Base-by-base conservation (phyloP, 768 basidiomycete species). In the Porpolomopsis calyptriformis region DNA sequence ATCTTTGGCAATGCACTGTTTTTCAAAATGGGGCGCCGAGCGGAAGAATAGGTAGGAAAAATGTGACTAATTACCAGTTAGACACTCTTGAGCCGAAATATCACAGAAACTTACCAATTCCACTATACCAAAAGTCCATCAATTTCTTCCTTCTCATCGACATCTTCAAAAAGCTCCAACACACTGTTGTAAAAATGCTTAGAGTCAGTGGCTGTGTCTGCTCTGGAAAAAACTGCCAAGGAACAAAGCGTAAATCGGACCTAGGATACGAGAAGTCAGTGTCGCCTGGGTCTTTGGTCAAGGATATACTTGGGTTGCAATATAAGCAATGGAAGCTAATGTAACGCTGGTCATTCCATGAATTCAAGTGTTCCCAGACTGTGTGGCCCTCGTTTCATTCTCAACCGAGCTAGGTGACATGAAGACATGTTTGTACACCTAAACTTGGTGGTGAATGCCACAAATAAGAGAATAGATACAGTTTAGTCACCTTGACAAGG, bases 201-300 rank as follows among this genome's bases (percentile, higher is more conserved):
- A 11, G 53, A 57, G 26, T 59, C 54, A 0, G 57, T 56, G 1
- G 48, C 38, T 2, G 46, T 45, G 35, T 59, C 57, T 1, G 54
- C 48, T 4, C 52, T 40, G 1, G 54, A 54, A 33, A 59, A 59
- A 1, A 53, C 51, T 2, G 43, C 14, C 4, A 55, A 31, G 1
- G 54, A 57, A 4, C 24, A 33, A 9, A 59, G 40, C 12, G 54
- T 45, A 49, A 59, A 57, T 3, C 51, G 48, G 40, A 41, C 40
- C 40, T 41, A 24, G 23, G 9, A n/a, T 14, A 27, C 23, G 5
- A 24, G 40, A 25, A 50, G 25, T 24, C 14, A 23, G 12, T 23
- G 10, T 41, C 14, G 40, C 16, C 12, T 27, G 12, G 14, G 26
- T 25, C 8, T 24, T 11, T 24, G 40, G 37, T 18, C n/a, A 27